Evolutionary conservation across 2,329 filamentous ascomycete species (phyloP), one percentile per base, ranked within the genome.

Genomic region (Podosphaera xanthii): DNA sequence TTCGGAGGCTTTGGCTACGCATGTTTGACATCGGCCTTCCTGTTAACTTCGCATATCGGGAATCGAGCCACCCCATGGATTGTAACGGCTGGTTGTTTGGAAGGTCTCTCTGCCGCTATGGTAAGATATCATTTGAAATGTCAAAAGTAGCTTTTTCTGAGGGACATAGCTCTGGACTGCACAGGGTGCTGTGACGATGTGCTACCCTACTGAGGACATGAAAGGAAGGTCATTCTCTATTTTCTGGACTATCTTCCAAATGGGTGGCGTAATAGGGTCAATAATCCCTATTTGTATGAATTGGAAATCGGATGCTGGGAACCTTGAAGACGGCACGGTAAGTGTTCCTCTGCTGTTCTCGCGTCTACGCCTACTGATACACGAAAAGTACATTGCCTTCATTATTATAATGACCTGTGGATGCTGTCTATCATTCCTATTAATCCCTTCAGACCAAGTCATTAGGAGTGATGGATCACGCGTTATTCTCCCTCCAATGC

Each of bases 231-330:
- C 89, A 70, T 94, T 95, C 70, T 86, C 86, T 61, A 83, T 82
- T 74, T 95, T 95, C 73, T 95, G 90, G 90, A 82, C 89, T 70
- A 94, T 96, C 67, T 96, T 95, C 77, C 95, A 95, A 72, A 71
- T 90, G 61, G 90, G 90, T 65, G 89, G 83, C 66, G 89, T 95
- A 62, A 87, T 96, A 70, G 90, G 90, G 72, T 76, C 68, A 65
- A 72, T 68, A 59, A n/a, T 58, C 30, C 33, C 48, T 58, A 55
- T 53, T 31, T 52, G 38, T 44, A 36, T 52, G 46, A 58, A 60
- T 30, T 53, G 44, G 53, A 36, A 36, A 22, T 44, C 35, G 12
- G 10, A 52, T 30, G 46, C 44, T 22, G 46, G 34, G 5, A 60
- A 60, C 36, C 38, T 58, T n/a, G 14, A 58, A 7, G 36, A 53